Evolutionary conservation across 169 alveolate genomes (phyloP).

Genomic region (Plasmodium chabaudi): DNA sequence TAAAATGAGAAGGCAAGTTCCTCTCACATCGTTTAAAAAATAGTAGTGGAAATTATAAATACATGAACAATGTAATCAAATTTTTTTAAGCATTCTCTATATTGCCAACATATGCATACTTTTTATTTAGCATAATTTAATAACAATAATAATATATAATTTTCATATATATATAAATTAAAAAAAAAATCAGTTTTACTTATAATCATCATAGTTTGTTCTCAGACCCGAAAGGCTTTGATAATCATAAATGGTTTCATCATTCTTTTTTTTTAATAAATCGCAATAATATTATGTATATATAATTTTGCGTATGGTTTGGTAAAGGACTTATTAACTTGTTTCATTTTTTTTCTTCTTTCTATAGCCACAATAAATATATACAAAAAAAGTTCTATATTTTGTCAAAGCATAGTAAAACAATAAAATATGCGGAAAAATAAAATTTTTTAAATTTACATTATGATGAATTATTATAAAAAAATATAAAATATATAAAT

Average conservation of each 20-base stretch:
- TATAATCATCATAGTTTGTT: conserved; percentile 11
- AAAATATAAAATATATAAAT: too few relatives aligned
- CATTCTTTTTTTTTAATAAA: conserved; percentile 24
- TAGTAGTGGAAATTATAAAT: too few relatives aligned
- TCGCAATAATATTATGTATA: too few relatives aligned
- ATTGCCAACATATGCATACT: background rate
- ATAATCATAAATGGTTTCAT: conserved; percentile 22
- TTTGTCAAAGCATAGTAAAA: too few relatives aligned
- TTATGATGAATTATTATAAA: too few relatives aligned
- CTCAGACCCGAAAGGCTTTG: conserved; percentile 77
- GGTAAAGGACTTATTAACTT: too few relatives aligned
- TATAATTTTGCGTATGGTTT: too few relatives aligned
- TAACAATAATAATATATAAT: background rate
- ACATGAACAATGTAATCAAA: background rate
- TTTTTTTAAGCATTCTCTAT: background rate
- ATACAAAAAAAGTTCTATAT: background rate
- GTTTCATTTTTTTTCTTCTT: conserved; percentile 9
- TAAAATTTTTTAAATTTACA: too few relatives aligned
- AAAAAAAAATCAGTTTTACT: conserved; percentile 44
- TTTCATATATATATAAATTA: background rate
- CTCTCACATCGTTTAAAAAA: too few relatives aligned
- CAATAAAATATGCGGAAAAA: too few relatives aligned
- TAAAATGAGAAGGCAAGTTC: background rate
- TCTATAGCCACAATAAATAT: background rate
- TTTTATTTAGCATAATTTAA: background rate